These are phyloP conservation scores for Tulasnella sp. DNA, from an alignment of 768 basidiomycete genomes.

Conservation along the genomic window DNA sequence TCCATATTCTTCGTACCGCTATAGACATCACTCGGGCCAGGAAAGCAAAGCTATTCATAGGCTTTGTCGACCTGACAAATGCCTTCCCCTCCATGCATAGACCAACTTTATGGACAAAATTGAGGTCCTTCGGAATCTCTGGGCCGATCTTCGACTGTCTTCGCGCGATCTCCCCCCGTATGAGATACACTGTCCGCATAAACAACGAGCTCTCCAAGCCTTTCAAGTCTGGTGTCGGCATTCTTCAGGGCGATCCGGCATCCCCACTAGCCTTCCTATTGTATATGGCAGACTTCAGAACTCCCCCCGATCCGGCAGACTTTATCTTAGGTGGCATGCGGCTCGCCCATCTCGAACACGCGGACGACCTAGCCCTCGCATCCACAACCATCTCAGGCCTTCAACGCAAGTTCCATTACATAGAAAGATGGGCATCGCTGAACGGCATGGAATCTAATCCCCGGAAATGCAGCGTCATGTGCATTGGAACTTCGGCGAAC, in stretches of 20 bases:
- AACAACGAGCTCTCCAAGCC: not conserved
- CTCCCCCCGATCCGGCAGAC: not conserved
- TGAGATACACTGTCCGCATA: not conserved
- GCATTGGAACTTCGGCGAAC: not conserved
- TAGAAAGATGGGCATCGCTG: not conserved
- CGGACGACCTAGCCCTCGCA: not conserved
- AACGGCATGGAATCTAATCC: not conserved
- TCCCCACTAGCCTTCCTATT: not conserved
- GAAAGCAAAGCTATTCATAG: not conserved
- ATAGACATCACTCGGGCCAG: not conserved
- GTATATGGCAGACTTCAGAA: not conserved
- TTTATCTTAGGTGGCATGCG: too few species aligned
- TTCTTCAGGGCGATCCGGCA: not conserved
- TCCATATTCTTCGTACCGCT: not conserved
- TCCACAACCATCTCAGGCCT: not conserved
- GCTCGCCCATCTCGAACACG: not conserved
- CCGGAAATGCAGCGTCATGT: not conserved
- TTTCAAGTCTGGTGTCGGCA: not conserved
- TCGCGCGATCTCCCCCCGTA: not conserved
- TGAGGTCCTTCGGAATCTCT: not conserved
- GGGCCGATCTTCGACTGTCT: not conserved
- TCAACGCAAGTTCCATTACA: not conserved
- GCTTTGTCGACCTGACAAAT: not conserved
- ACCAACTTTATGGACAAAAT: not conserved
- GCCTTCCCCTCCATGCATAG: too few species aligned